Base-by-base conservation (phyloP, 208 protist genomes). In the Trypanosoma congolense region DNA sequence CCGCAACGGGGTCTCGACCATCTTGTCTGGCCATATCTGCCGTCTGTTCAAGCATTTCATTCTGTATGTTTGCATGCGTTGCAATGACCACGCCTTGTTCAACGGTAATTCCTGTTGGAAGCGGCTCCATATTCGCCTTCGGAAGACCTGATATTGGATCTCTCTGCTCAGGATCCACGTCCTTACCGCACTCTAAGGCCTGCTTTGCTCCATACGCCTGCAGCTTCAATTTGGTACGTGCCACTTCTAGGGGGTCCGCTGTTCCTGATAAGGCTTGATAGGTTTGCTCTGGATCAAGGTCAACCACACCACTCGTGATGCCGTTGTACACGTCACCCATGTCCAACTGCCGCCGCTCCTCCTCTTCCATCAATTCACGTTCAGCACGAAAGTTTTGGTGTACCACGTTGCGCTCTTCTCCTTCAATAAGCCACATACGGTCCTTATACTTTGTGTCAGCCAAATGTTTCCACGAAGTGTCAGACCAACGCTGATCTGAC, bases 381-480 rank as follows among this genome's bases (percentile, higher is more conserved):
- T 89, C 72, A 14, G 66, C 75, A 59, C 85, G 68, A 60, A 91
- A 55, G 47, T 77, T 87, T 58, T 87, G 67, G 58, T 95, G 87
- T 5, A 92, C 76, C 0, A 77, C 80, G 54, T 90, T 95, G 26
- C 83, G 79, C 57, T 90, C 87, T 70, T 92, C 83, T 4, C 80
- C 77, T 50, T 92, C 87, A 45, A 95, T 91, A 29, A 92, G 73
- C 87, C 87, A 95, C 84, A 91, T 91, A 43, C 87, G 83, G 46
- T 94, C 87, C 25, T 80, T 81, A 65, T 91, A 94, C 29, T 79
- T 73, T 26, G 81, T 88, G 58, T 94, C 83, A 22, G 83, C 83
- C 6, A 94, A 66, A 72, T 94, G 83, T 56, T 90, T 91, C 84
- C 87, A 94, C 40, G 87, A 94, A 19, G 76, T 80, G 60, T 94